Conservation (phyloP, 352 stramenopile genomes). For the Globisporangium polare region DNA sequence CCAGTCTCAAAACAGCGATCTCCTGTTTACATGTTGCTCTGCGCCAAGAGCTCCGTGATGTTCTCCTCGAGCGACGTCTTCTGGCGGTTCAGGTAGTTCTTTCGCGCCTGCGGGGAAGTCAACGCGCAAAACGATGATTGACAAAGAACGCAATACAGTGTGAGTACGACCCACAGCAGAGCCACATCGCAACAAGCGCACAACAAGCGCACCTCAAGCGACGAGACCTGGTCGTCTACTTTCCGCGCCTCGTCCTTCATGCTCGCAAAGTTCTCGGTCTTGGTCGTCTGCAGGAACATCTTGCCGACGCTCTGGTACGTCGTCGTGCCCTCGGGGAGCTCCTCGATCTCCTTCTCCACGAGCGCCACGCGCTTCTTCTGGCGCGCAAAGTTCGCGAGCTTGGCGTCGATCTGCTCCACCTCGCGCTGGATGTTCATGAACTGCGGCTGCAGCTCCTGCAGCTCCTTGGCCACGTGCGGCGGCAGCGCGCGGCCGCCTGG, state of each 20-base stretch:
- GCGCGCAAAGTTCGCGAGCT: constrained; percentile 46
- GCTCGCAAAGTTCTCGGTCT: constrained; percentile 44
- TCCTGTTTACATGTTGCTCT: constrained; percentile 39
- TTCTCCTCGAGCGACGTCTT: constrained; percentile 78
- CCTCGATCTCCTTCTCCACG: constrained; percentile 63
- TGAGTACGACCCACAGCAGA: background rate
- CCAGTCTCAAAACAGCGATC: constrained; percentile 4
- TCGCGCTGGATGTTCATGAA: constrained; percentile 75
- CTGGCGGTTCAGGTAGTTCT: constrained; percentile 79
- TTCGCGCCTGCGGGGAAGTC: constrained; percentile 37
- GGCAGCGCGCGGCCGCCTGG: constrained; percentile 42
- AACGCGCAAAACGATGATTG: background rate
- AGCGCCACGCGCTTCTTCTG: constrained; percentile 79
- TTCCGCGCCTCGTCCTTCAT: constrained; percentile 57
- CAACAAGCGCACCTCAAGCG: constrained; percentile 41
- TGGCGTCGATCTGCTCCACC: constrained; percentile 74
- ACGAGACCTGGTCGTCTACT: constrained; percentile 66
- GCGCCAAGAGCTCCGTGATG: constrained; percentile 79
- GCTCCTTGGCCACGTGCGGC: constrained; percentile 61
- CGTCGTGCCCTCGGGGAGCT: constrained; percentile 52
- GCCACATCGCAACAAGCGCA: background rate
- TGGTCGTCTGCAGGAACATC: constrained; percentile 72
- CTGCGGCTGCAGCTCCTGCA: constrained; percentile 80
- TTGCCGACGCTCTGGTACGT: constrained; percentile 82
- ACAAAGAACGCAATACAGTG: background rate